Evolutionary conservation across 108 stramenopile genomes (phyloP).

Genomic region (Nitzschia sp.): DNA sequence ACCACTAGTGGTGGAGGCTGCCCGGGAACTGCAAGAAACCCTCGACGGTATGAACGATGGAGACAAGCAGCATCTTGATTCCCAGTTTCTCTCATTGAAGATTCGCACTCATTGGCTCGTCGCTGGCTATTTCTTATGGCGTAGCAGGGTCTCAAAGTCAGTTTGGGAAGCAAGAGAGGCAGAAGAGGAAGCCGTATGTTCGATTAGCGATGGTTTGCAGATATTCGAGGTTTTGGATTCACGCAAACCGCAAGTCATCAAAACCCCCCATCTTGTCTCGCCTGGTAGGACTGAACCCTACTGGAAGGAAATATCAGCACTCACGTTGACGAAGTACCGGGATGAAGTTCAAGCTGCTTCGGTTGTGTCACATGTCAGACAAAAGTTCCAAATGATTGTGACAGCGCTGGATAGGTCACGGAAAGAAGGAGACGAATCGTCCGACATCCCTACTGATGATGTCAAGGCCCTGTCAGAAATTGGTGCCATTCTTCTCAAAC

Average conservation of each 20-base stretch:
- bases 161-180: conserved; percentile 51
- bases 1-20: conserved; percentile 49
- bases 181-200: conserved; percentile 51
- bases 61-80: neutral
- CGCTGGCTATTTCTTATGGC: conserved; percentile 63
- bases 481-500: conserved; percentile 51
- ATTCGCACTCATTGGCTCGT: conserved; percentile 69
- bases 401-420: conserved; percentile 3
- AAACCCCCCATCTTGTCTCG: conserved; percentile 71
- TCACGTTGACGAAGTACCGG: conserved; percentile 45
- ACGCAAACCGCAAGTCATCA: conserved; percentile 18
- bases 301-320: conserved; percentile 63
- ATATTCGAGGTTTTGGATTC: conserved; percentile 21
- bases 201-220: conserved; percentile 50
- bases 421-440: neutral
- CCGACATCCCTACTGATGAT: conserved; percentile 21
- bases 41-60: conserved; percentile 20
- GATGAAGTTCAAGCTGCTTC: conserved; percentile 73
- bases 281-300: conserved; percentile 55
- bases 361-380: conserved; percentile 59
- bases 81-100: conserved; percentile 35
- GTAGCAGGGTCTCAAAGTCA: conserved; percentile 46
- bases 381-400: conserved; percentile 53
- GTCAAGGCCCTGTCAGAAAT: conserved; percentile 44
- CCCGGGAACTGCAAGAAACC: conserved; percentile 16